Evolutionary conservation across 1,139 yeast genomes (phyloP).

Genomic region (Yamadazyma diddensiae): DNA sequence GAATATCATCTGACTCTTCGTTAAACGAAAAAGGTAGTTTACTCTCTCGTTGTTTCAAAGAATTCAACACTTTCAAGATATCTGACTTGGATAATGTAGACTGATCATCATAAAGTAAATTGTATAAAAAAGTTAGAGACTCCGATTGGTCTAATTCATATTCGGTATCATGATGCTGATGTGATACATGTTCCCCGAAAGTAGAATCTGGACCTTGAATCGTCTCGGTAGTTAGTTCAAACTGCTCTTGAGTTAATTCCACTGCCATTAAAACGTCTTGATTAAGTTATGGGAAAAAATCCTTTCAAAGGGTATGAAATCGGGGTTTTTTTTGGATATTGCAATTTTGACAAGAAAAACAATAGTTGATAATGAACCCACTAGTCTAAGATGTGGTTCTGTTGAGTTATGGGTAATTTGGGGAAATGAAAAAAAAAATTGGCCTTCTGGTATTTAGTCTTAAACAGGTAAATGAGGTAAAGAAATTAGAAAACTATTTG

Average conservation of each 20-base stretch:
- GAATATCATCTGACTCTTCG: slow-evolving; percentile 22
- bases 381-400: too few species aligned
- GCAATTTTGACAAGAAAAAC: too few species aligned
- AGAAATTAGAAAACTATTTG: not conserved
- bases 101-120: slow-evolving; percentile 37
- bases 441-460: not conserved
- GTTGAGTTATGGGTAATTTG: too few species aligned
- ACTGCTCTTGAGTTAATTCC: slow-evolving; percentile 13
- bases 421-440: too few species aligned
- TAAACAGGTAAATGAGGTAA: not conserved
- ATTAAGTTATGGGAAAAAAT: too few species aligned
- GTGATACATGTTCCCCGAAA: not conserved
- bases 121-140: slow-evolving; percentile 38
- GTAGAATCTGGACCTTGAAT: not conserved
- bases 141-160: slow-evolving; percentile 43
- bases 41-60: slow-evolving; percentile 36
- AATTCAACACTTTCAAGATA: slow-evolving; percentile 33
- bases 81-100: slow-evolving; percentile 35
- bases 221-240: slow-evolving; percentile 7
- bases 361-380: too few species aligned
- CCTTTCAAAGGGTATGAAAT: too few species aligned
- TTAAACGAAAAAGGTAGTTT: slow-evolving; percentile 28
- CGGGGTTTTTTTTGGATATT: too few species aligned
- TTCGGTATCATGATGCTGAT: slow-evolving; percentile 21
- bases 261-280: too few species aligned